Evolutionary conservation across 495 filamentous ascomycete species (phyloP).

Genomic region (Usnea hakonensis): DNA sequence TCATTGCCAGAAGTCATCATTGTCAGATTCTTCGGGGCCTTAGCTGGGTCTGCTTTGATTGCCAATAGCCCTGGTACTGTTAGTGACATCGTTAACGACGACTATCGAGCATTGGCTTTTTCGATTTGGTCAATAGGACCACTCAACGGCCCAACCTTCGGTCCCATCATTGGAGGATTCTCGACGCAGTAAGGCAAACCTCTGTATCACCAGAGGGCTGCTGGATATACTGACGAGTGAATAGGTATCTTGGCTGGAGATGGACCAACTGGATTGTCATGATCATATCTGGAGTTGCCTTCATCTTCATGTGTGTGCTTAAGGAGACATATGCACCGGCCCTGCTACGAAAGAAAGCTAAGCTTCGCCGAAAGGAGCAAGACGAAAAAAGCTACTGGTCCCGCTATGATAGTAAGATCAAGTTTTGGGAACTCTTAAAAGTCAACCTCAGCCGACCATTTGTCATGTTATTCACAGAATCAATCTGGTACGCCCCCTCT

Average conservation of each 20-base stretch:
- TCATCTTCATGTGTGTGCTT: constrained; percentile 44
- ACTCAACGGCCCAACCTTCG: constrained; percentile 52
- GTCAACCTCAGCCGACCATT: constrained; percentile 71
- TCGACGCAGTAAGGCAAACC: constrained; percentile 33
- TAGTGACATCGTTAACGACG: constrained; percentile 64
- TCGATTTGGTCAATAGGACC: constrained; percentile 72
- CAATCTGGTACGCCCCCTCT: constrained; percentile 54
- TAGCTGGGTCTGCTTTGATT: constrained; percentile 73
- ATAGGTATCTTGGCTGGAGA: constrained; percentile 69
- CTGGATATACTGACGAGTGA: constrained; percentile 19
- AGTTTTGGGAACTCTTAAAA: constrained; percentile 49
- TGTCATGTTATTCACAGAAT: constrained; percentile 69
- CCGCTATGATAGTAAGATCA: constrained; percentile 53
- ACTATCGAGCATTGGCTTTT: constrained; percentile 64
- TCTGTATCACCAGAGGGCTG: background rate
- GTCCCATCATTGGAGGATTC: constrained; percentile 68
- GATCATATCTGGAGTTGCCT: constrained; percentile 54
- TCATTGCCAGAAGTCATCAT: constrained; percentile 58
- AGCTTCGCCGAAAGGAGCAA: constrained; percentile 60
- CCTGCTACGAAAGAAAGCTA: constrained; percentile 62
- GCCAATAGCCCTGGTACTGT: constrained; percentile 77
- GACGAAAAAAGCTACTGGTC: constrained; percentile 69
- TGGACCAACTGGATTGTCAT: constrained; percentile 84
- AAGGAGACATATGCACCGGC: constrained; percentile 74
- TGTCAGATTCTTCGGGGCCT: constrained; percentile 65